phyloP scores from a whole-genome alignment of 176 grass and related monocot species.

The Microstegium vimineum region DNA sequence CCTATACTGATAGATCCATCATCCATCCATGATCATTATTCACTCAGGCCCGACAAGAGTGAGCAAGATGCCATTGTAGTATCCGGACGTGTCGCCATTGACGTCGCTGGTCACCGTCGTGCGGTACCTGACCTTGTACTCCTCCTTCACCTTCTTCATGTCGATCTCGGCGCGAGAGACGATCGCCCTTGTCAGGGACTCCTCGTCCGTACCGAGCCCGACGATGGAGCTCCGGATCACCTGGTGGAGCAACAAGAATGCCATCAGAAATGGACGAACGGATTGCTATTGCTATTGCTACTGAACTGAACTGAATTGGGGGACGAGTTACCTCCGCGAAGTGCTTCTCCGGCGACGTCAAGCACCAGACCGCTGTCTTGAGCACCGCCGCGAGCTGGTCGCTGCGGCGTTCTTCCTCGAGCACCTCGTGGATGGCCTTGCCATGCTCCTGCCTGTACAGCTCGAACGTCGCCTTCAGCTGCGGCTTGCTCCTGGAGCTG shows the following conservation, averaged over 20 bases:
- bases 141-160: slow-evolving; percentile 75
- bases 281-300: too few relatives aligned
- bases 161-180: slow-evolving; percentile 70
- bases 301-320: background rate
- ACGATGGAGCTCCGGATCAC: slow-evolving; percentile 69
- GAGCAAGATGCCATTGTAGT: slow-evolving; percentile 64
- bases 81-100: slow-evolving; percentile 56
- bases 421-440: slow-evolving; percentile 60
- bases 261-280: background rate
- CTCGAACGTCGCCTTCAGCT: slow-evolving; percentile 61
- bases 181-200: slow-evolving; percentile 60
- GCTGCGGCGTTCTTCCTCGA: slow-evolving; percentile 15
- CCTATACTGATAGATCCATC: background rate
- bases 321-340: slow-evolving; percentile 55
- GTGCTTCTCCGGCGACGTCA: slow-evolving; percentile 74
- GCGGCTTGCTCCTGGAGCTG: slow-evolving; percentile 72
- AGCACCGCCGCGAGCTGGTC: slow-evolving; percentile 49
- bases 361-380: slow-evolving; percentile 67
- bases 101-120: slow-evolving; percentile 55
- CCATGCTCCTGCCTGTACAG: slow-evolving; percentile 55
- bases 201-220: slow-evolving; percentile 76
- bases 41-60: slow-evolving; percentile 58
- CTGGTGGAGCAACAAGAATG: slow-evolving; percentile 12
- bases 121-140: slow-evolving; percentile 61
- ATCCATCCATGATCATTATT: slow-evolving; percentile 10